Conservation (phyloP, 2,329 filamentous ascomycete genomes). For the Chaetothyriales sp. region DNA sequence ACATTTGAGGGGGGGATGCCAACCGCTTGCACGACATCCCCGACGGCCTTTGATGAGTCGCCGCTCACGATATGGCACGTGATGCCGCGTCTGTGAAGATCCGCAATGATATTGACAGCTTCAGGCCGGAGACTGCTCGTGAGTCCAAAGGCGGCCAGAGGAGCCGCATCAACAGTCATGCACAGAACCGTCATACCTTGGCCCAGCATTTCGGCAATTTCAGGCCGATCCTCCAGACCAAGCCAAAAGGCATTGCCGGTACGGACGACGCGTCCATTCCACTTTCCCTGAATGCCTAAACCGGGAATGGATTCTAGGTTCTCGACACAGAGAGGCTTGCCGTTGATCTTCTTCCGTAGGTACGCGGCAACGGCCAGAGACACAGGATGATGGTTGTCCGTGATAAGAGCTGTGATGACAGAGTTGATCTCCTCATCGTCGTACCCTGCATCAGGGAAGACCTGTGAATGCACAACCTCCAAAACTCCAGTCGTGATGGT, state of each 20-base stretch:
- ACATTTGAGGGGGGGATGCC: too few species aligned
- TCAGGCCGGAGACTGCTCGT: conserved; percentile 36
- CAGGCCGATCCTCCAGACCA: conserved; percentile 20
- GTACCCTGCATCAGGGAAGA: too few species aligned
- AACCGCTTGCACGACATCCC: conserved; percentile 30
- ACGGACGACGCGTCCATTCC: conserved; percentile 1
- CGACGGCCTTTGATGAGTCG: conserved; percentile 39
- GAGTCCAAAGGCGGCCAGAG: conserved; percentile 40
- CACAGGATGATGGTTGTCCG: too few species aligned
- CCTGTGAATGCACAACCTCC: too few species aligned
- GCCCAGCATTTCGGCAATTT: conserved; percentile 24
- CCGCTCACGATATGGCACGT: conserved; percentile 44
- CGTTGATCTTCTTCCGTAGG: too few species aligned
- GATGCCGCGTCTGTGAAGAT: conserved; percentile 37
- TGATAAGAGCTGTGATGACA: too few species aligned
- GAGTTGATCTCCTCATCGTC: too few species aligned
- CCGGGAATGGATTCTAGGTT: conserved; percentile 20
- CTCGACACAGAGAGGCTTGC: conserved; percentile 14
- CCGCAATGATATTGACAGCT: conserved; percentile 38
- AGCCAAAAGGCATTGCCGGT: conserved; percentile 25
- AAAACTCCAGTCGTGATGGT: too few species aligned
- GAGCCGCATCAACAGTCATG: conserved; percentile 35
- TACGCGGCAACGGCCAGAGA: too few species aligned
- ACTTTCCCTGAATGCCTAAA: conserved; percentile 19
- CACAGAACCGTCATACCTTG: conserved; percentile 42